A percentile compares a stretch with the other conserved stretches of the same genome.
phyloP scores from a whole-genome alignment of 768 basidiomycete genomes.

The Lentinula boryana region DNA sequence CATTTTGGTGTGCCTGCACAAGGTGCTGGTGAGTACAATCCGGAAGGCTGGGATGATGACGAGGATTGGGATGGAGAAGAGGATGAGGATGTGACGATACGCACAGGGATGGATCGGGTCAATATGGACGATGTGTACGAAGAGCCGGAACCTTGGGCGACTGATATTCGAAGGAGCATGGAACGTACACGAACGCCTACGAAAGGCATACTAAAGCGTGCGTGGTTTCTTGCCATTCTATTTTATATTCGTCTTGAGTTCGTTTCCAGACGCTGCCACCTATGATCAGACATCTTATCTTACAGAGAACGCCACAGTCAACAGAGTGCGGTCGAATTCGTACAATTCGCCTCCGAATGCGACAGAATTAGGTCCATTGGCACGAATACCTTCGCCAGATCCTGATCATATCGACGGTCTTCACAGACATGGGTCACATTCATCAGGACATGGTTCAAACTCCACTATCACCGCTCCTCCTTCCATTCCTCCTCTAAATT shows the following conservation, averaged over 20 bases:
- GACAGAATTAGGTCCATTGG: conserved; percentile 66
- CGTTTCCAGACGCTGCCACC: conserved; percentile 49
- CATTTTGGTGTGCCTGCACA: conserved; percentile 33
- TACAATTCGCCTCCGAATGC: conserved; percentile 55
- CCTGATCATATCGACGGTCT: conserved; percentile 87
- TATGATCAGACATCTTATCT: conserved; percentile 63
- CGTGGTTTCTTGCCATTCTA: conserved; percentile 21
- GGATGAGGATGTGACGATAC: conserved; percentile 71
- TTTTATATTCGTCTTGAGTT: background rate
- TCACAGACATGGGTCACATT: conserved; percentile 58
- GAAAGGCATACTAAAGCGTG: conserved; percentile 88
- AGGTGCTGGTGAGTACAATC: conserved; percentile 20
- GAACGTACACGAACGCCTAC: conserved; percentile 62
- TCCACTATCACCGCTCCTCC: conserved; percentile 10
- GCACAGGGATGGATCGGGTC: conserved; percentile 47
- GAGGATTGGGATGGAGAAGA: conserved; percentile 73
- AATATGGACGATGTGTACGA: conserved; percentile 44
- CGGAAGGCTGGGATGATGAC: conserved; percentile 73
- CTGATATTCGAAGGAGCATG: conserved; percentile 63
- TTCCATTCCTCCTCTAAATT: conserved; percentile 53
- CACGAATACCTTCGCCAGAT: conserved; percentile 77
- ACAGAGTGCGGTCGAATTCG: conserved; percentile 76
- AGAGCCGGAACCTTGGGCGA: conserved; percentile 74
- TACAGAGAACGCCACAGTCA: conserved; percentile 37
- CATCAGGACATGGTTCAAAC: conserved; percentile 31